Conservation (phyloP, 2,329 filamentous ascomycete species). For the Sarocladium strictum region DNA sequence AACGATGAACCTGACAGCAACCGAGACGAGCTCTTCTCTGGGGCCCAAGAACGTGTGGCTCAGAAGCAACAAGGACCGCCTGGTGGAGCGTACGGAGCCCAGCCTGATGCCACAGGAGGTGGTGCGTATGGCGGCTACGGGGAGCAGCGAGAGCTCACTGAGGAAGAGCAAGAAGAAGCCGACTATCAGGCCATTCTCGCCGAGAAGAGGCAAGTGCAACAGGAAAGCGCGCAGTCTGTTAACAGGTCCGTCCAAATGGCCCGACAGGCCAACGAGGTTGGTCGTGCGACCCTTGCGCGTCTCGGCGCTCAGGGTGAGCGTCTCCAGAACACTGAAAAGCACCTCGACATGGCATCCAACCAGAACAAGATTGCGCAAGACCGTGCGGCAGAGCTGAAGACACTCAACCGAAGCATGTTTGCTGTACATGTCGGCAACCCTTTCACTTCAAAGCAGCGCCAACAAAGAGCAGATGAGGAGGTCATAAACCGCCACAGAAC, state of each 20-base stretch:
- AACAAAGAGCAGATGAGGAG: constrained; percentile 58
- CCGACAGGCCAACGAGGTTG: constrained; percentile 46
- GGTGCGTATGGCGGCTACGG: constrained; percentile 49
- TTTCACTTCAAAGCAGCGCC: constrained; percentile 65
- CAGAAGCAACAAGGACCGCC: constrained; percentile 26
- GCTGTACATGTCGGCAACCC: constrained; percentile 72
- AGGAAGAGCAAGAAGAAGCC: constrained; percentile 68
- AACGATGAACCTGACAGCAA: constrained; percentile 43
- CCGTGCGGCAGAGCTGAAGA: constrained; percentile 77
- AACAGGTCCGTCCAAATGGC: constrained; percentile 35
- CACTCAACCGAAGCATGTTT: constrained; percentile 86
- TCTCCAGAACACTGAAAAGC: constrained; percentile 75
- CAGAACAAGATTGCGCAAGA: constrained; percentile 73
- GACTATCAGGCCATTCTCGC: constrained; percentile 58
- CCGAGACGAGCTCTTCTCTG: constrained; percentile 58
- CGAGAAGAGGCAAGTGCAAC: constrained; percentile 62
- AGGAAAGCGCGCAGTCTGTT: constrained; percentile 53
- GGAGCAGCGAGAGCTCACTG: constrained; percentile 71
- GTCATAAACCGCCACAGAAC: constrained; percentile 63
- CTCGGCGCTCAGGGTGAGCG: constrained; percentile 75
- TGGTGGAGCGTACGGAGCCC: constrained; percentile 6
- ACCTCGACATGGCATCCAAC: constrained; percentile 72
- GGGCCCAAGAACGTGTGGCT: constrained; percentile 44
- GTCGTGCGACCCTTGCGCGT: constrained; percentile 64
- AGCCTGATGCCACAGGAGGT: constrained; percentile 17